Percentiles rank a stretch among this genome's conserved stretches.
Evolutionary conservation across 2,329 filamentous ascomycete species (phyloP).

Genomic region (Sporothrix dimorphospora): DNA sequence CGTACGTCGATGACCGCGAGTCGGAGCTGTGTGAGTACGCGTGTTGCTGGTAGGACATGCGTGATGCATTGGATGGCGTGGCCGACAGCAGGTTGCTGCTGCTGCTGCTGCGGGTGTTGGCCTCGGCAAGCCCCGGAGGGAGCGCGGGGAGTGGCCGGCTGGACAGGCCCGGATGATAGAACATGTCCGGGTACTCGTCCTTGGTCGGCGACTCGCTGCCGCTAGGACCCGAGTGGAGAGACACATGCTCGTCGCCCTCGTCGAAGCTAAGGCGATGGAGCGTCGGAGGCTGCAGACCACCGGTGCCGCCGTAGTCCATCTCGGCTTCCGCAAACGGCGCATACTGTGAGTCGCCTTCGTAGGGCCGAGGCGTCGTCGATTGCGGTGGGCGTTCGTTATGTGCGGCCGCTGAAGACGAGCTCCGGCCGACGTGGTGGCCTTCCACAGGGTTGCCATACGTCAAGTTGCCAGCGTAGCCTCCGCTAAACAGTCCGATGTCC

Average conservation of each 20-base stretch:
- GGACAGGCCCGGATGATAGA: constrained; percentile 84
- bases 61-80: constrained; percentile 46
- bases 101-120: constrained; percentile 18
- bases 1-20: constrained; percentile 46
- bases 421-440: constrained; percentile 47
- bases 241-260: constrained; percentile 80
- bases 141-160: constrained; percentile 66
- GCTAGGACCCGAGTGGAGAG: constrained; percentile 58
- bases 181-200: constrained; percentile 84
- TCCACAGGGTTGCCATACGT: constrained; percentile 50
- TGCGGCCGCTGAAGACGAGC: constrained; percentile 43
- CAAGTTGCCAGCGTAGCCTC: constrained; percentile 64
- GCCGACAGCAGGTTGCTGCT: constrained; percentile 56
- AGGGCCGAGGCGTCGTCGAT: constrained; percentile 49
- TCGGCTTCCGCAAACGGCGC: constrained; percentile 63
- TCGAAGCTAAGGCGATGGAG: constrained; percentile 83
- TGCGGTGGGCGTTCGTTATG: constrained; percentile 52
- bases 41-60: constrained; percentile 54
- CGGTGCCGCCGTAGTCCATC: constrained; percentile 88
- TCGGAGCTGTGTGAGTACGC: constrained; percentile 54
- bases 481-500: constrained; percentile 75
- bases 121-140: constrained; percentile 64
- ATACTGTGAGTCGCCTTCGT: constrained; percentile 43
- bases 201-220: constrained; percentile 68
- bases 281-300: constrained; percentile 77